Evolutionary conservation across 169 alveolate genomes (phyloP).

Genomic region (Plasmodium blacklocki): DNA sequence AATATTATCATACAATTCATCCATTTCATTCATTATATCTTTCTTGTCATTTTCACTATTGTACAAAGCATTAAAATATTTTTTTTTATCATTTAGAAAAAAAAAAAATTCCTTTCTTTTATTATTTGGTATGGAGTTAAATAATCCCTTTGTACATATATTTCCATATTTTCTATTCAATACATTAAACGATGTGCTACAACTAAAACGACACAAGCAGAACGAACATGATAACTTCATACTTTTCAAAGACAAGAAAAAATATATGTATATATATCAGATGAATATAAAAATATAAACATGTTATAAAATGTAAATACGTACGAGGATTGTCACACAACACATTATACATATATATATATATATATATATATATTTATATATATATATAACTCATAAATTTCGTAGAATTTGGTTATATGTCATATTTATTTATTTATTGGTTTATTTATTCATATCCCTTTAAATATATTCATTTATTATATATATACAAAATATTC

Average conservation of each 20-base stretch:
- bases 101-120: background rate
- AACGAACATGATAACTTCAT: conserved; percentile 6
- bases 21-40: conserved; percentile 32
- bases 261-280: background rate
- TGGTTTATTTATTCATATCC: too few species aligned
- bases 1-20: conserved; percentile 43
- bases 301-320: too few species aligned
- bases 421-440: too few species aligned
- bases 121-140: background rate
- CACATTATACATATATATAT: too few species aligned
- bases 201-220: background rate
- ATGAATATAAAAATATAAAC: too few species aligned
- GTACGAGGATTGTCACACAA: too few species aligned
- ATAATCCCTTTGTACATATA: background rate
- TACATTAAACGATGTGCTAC: background rate
- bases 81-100: conserved; percentile 10
- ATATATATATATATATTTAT: too few species aligned
- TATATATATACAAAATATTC: too few species aligned
- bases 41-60: conserved; percentile 30
- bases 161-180: background rate
- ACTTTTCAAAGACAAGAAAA: background rate
- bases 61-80: conserved; percentile 40
- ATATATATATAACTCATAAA: too few species aligned
- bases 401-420: too few species aligned
- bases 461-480: too few species aligned